Conservation (phyloP, 108 stramenopile species). For the Fragilariopsis cylindrus region DNA sequence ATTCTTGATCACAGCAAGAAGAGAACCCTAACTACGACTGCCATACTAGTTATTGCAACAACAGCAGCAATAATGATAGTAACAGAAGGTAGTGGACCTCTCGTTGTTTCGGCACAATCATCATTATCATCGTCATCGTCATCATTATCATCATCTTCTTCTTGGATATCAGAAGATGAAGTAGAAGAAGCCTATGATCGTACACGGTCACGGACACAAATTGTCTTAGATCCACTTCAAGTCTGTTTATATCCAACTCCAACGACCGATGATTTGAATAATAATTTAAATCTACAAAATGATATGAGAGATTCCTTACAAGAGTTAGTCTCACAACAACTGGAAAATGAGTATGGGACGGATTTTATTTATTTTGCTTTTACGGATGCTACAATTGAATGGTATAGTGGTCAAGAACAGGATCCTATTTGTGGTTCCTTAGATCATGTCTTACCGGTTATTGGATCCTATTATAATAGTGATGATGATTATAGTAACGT, state of each 20-base stretch:
- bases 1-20: too few relatives aligned
- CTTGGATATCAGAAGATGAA: constrained; percentile 3
- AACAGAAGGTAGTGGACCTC: too few relatives aligned
- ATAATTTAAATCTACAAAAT: neutral
- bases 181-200: neutral
- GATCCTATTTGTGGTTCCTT: neutral
- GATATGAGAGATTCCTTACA: neutral
- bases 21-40: too few relatives aligned
- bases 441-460: neutral
- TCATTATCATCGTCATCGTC: neutral
- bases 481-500: too few relatives aligned
- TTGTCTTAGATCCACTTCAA: constrained; percentile 8
- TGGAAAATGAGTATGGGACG: neutral
- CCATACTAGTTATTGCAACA: too few relatives aligned
- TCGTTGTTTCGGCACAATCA: too few relatives aligned
- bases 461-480: neutral
- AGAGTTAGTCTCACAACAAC: neutral
- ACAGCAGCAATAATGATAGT: too few relatives aligned
- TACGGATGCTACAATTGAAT: constrained; percentile 12
- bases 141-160: constrained; percentile 3
- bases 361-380: constrained; percentile 5
- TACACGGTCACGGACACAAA: neutral
- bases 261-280: neutral
- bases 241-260: constrained; percentile 13
- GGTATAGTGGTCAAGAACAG: neutral